These are phyloP conservation scores for Globisporangium acanthophoron DNA, from an alignment of 352 stramenopile genomes.

Conservation along the genomic window DNA sequence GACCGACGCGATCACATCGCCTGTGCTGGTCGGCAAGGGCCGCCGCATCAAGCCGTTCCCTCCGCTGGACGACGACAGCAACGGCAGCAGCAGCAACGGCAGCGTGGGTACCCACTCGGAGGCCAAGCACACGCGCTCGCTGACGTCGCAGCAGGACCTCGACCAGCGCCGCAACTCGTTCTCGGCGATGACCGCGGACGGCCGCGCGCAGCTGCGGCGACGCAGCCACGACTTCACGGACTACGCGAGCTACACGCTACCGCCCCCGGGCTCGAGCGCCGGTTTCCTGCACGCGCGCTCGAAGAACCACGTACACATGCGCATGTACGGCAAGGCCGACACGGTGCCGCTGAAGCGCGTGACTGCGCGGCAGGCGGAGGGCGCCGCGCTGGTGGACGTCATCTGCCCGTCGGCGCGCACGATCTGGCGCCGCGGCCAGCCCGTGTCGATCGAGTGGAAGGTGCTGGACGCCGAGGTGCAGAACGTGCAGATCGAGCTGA, in stretches of 20 bases:
- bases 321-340: slow-evolving; percentile 42
- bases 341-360: slow-evolving; percentile 13
- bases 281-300: slow-evolving; percentile 9
- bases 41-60: slow-evolving; percentile 8
- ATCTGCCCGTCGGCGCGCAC: slow-evolving; percentile 31
- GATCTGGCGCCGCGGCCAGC: slow-evolving; percentile 70
- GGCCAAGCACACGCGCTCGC: slow-evolving; percentile 21
- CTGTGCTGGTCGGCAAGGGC: slow-evolving; percentile 1
- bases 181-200: slow-evolving; percentile 32
- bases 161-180: slow-evolving; percentile 37
- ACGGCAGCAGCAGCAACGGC: slow-evolving; percentile 6
- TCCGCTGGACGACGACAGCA: slow-evolving; percentile 16
- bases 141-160: slow-evolving; percentile 33
- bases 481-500: slow-evolving; percentile 58
- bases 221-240: slow-evolving; percentile 40
- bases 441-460: slow-evolving; percentile 69
- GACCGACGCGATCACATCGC: slow-evolving; percentile 15
- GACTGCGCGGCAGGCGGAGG: slow-evolving; percentile 30
- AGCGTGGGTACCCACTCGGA: neutral
- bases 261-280: slow-evolving; percentile 8
- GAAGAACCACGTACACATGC: slow-evolving; percentile 48
- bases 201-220: slow-evolving; percentile 33
- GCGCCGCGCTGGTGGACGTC: slow-evolving; percentile 33
- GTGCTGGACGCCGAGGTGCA: slow-evolving; percentile 47
- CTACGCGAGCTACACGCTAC: slow-evolving; percentile 25